These are phyloP conservation scores for Ophiognomonia clavigignenti-juglandacearum DNA, from an alignment of 2,329 filamentous ascomycete species.

Conservation along the genomic window DNA sequence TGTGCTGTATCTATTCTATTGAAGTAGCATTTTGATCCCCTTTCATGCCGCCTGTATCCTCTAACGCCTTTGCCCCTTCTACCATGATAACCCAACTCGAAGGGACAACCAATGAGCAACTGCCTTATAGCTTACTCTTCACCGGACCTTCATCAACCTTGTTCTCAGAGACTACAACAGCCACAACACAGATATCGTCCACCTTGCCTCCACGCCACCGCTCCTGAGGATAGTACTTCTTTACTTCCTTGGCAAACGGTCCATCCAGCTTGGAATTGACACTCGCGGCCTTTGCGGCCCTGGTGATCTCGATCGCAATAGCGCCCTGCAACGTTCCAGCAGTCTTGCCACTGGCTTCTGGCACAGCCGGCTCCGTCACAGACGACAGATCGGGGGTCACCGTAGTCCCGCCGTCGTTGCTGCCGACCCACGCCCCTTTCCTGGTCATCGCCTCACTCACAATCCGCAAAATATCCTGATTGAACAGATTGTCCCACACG, in stretches of 20 bases:
- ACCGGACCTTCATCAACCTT: slow-evolving; percentile 19
- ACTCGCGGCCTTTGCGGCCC: slow-evolving; percentile 80
- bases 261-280: slow-evolving; percentile 77
- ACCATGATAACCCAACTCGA: no score
- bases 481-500: slow-evolving; percentile 91
- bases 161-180: slow-evolving; percentile 70
- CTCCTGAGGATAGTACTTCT: slow-evolving; percentile 80
- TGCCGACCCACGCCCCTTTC: slow-evolving; percentile 68
- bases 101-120: no score
- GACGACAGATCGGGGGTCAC: slow-evolving; percentile 56
- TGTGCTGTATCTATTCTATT: no score
- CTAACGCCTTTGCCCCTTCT: no score
- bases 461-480: slow-evolving; percentile 80
- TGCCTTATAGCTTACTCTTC: slow-evolving; percentile 26
- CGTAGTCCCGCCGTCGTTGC: slow-evolving; percentile 51
- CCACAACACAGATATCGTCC: slow-evolving; percentile 89
- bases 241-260: slow-evolving; percentile 92
- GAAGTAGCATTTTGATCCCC: no score
- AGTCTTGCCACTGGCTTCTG: slow-evolving; percentile 21
- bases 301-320: slow-evolving; percentile 73
- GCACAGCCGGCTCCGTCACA: slow-evolving; percentile 39
- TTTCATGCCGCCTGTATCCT: no score
- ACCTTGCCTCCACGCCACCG: slow-evolving; percentile 89
- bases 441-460: slow-evolving; percentile 72
- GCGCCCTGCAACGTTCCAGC: slow-evolving; percentile 63